These are phyloP conservation scores for Cephalotrichum gorgonifer DNA, from an alignment of 2,329 filamentous ascomycete species.

Conservation along the genomic window DNA sequence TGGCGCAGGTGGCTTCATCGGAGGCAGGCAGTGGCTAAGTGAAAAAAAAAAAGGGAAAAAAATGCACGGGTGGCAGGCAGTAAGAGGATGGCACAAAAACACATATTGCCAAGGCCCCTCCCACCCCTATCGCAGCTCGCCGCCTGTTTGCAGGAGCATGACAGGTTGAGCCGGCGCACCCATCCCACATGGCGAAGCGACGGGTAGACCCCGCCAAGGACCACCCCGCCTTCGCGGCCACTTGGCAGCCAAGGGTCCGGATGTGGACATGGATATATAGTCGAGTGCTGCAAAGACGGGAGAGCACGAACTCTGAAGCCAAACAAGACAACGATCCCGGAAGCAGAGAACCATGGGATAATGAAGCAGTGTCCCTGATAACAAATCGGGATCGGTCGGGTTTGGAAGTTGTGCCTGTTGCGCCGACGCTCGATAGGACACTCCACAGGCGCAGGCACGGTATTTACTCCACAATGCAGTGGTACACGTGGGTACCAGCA, in stretches of 20 bases:
- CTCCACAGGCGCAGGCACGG: background rate
- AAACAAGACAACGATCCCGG: background rate
- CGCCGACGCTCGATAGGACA: background rate
- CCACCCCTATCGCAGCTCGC: background rate
- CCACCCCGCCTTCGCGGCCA: background rate
- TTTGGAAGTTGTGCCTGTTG: background rate
- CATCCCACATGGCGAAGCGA: background rate
- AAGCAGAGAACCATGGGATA: background rate
- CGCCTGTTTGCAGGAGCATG: background rate
- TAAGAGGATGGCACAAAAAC: background rate
- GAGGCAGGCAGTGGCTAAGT: background rate
- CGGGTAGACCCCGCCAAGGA: background rate
- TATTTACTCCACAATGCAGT: background rate
- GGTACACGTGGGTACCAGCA: background rate
- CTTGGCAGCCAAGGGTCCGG: too few species aligned
- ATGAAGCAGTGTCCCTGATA: background rate
- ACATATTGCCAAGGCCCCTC: background rate
- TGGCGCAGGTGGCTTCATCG: background rate
- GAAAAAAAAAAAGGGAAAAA: background rate
- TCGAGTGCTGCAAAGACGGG: background rate
- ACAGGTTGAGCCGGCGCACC: background rate
- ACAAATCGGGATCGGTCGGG: background rate
- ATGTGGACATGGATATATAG: too few species aligned
- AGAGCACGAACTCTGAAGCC: background rate
- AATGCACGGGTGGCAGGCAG: background rate